These are phyloP conservation scores for Rhizopogon sp. DNA, from an alignment of 768 basidiomycete genomes.

Conservation along the genomic window DNA sequence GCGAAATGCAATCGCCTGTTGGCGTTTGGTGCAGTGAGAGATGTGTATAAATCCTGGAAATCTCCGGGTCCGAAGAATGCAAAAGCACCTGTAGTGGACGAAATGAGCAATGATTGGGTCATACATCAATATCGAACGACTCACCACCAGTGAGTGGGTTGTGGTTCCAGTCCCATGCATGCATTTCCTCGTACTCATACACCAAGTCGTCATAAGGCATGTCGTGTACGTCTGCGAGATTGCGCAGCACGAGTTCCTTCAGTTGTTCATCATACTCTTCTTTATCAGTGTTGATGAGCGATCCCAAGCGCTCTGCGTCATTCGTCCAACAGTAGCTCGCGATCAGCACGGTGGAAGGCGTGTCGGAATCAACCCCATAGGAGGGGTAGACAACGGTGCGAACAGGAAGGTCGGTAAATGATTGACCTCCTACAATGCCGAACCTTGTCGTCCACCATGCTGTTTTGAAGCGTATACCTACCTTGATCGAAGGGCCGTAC, in stretches of 20 bases:
- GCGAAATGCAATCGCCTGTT: conserved; percentile 29
- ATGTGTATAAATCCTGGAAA: conserved; percentile 27
- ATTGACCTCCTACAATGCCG: conserved; percentile 35
- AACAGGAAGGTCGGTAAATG: conserved; percentile 37
- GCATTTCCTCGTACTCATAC: conserved; percentile 13
- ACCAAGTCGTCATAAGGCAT: conserved; percentile 17
- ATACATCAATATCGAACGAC: neutral
- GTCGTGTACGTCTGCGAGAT: conserved; percentile 16
- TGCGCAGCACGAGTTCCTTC: conserved; percentile 19
- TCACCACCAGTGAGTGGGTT: conserved; percentile 31
- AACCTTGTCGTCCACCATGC: conserved; percentile 37
- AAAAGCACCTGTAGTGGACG: conserved; percentile 27
- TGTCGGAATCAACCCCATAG: conserved; percentile 21
- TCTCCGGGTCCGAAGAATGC: conserved; percentile 37
- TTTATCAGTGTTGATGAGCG: conserved; percentile 22
- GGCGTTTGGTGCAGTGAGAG: conserved; percentile 28
- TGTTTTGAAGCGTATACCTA: conserved; percentile 37
- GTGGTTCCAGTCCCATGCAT: conserved; percentile 31
- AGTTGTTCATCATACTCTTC: conserved; percentile 10
- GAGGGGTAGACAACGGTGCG: conserved; percentile 42
- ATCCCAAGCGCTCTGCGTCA: conserved; percentile 33
- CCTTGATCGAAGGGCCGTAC: conserved; percentile 35
- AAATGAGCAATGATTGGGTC: neutral
- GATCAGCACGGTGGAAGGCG: conserved; percentile 28
- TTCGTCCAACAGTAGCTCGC: conserved; percentile 37